Percentiles rank a stretch among this genome's conserved stretches.
Evolutionary conservation across 805 yeast species (phyloP).

Genomic region (Wickerhamiella hasegawae): DNA sequence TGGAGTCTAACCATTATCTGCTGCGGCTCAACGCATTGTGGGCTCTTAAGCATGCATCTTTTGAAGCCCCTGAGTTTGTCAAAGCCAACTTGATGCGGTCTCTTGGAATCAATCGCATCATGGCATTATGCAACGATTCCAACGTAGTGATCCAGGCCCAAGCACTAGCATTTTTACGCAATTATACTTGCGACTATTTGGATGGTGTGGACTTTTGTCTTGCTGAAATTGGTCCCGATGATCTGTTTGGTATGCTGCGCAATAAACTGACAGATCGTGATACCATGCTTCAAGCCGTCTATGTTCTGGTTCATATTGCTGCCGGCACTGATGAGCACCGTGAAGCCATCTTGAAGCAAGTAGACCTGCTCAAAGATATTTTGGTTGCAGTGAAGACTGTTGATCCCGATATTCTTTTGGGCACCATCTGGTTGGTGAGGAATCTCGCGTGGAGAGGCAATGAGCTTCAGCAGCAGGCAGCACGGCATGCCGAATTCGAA

Average conservation of each 20-base stretch:
- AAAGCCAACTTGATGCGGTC: background rate
- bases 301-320: constrained; percentile 2
- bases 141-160: background rate
- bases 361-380: background rate
- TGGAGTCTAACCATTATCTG: background rate
- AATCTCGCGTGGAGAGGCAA: background rate
- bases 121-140: background rate
- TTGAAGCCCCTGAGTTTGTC: background rate
- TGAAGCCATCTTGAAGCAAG: background rate
- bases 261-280: background rate
- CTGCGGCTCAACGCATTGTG: constrained; percentile 1
- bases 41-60: constrained; percentile 1
- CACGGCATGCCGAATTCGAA: too few species aligned
- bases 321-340: constrained; percentile 1
- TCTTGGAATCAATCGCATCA: constrained; percentile 1
- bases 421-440: background rate
- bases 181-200: background rate
- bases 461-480: too few species aligned
- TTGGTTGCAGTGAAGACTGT: background rate
- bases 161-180: constrained; percentile 3
- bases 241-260: constrained; percentile 1
- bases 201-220: constrained; percentile 3
- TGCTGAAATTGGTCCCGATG: constrained; percentile 1
- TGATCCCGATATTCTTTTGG: background rate
- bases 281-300: background rate